Evolutionary conservation across 139 green algal genomes (phyloP).

Genomic region (Auxenochlorella protothecoides): DNA sequence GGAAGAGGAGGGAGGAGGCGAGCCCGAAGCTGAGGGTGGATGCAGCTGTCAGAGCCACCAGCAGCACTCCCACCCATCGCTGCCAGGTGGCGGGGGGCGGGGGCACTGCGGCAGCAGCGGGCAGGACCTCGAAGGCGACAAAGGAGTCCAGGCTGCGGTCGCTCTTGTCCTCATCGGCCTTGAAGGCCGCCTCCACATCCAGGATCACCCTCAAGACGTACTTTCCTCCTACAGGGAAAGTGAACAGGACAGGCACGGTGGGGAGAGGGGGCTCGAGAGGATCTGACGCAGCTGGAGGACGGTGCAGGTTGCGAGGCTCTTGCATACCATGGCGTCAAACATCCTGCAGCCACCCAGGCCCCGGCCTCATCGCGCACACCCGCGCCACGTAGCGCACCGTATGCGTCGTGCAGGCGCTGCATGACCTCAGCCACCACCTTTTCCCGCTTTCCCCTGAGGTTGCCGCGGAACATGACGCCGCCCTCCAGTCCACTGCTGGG

Average conservation of each 20-base stretch:
- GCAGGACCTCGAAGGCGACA: constrained; percentile 64
- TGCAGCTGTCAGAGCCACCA: constrained; percentile 50
- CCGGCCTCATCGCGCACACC: neutral
- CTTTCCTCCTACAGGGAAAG: constrained; percentile 39
- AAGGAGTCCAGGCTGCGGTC: constrained; percentile 12
- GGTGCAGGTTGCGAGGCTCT: neutral
- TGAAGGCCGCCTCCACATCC: constrained; percentile 43
- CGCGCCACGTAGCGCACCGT: constrained; percentile 15
- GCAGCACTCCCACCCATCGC: constrained; percentile 45
- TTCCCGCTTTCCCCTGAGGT: constrained; percentile 54
- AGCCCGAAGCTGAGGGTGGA: constrained; percentile 63
- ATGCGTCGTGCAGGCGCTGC: constrained; percentile 32
- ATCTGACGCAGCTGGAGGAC: neutral
- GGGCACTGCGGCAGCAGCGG: constrained; percentile 39
- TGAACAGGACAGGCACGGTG: neutral
- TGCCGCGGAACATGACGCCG: constrained; percentile 64
- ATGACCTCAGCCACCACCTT: constrained; percentile 44
- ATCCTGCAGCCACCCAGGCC: neutral
- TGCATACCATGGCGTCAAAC: no score
- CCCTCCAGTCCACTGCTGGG: constrained; percentile 24
- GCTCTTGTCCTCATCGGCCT: constrained; percentile 3
- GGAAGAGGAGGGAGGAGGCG: constrained; percentile 60
- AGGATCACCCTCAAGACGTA: constrained; percentile 73
- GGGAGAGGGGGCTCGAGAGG: neutral
- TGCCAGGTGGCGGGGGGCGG: constrained; percentile 48